Conservation (phyloP, 2,329 filamentous ascomycete species). For the Colletotrichum sp. region DNA sequence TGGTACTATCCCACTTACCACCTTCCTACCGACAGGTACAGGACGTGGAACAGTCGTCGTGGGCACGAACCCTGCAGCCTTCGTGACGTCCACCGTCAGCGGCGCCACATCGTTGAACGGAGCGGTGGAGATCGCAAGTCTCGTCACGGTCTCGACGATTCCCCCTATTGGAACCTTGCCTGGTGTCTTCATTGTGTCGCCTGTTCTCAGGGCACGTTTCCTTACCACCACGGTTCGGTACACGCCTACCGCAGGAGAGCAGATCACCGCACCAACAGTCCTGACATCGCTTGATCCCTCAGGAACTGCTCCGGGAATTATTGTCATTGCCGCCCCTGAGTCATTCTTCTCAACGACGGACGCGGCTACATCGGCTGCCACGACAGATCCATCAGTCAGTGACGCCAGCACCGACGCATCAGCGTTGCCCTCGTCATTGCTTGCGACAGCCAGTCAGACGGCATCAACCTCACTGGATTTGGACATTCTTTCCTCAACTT, state of each 20-base stretch:
- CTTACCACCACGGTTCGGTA: not conserved
- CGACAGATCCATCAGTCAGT: not conserved
- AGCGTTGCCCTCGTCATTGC: not conserved
- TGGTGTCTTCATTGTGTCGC: not conserved
- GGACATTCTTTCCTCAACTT: not conserved
- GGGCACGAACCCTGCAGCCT: not conserved
- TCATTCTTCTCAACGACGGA: not conserved
- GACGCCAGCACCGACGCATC: not conserved
- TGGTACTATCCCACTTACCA: not conserved
- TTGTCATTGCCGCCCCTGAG: not conserved
- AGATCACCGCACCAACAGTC: not conserved
- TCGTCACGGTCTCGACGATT: not conserved
- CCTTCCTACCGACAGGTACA: not conserved
- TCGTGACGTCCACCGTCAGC: not conserved
- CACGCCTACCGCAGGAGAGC: not conserved
- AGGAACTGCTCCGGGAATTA: not conserved
- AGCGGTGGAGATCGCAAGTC: not conserved
- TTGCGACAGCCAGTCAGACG: not conserved
- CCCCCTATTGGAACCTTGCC: not conserved
- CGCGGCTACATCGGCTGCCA: not conserved
- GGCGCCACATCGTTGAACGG: not conserved
- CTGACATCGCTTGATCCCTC: not conserved
- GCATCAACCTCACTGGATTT: not conserved
- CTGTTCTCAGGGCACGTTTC: not conserved
- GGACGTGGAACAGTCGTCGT: conserved; percentile 9